phyloP scores from a whole-genome alignment of 2,329 filamentous ascomycete species.

The Aspergillaceae sp. region DNA sequence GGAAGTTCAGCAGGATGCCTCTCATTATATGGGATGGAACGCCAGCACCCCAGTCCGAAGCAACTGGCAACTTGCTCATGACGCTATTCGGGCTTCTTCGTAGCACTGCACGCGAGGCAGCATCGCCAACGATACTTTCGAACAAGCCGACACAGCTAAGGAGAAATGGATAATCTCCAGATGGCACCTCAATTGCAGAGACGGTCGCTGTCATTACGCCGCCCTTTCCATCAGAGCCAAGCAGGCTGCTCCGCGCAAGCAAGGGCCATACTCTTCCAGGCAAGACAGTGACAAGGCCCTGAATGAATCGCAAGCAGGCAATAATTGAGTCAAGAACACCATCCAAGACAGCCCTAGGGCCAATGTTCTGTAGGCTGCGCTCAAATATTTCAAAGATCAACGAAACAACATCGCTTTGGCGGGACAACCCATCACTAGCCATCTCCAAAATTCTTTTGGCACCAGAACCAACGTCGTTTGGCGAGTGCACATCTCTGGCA shows the following conservation, averaged over 20 bases:
- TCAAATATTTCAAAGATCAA: constrained; percentile 83
- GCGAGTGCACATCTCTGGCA: constrained; percentile 18
- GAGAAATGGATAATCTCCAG: constrained; percentile 69
- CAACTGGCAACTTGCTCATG: constrained; percentile 21
- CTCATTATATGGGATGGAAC: constrained; percentile 71
- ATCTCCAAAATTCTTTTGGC: constrained; percentile 41
- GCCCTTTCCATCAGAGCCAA: constrained; percentile 66
- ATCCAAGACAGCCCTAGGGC: constrained; percentile 53
- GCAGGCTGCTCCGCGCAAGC: constrained; percentile 68
- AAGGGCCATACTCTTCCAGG: constrained; percentile 87
- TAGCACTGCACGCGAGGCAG: constrained; percentile 48
- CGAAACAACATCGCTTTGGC: constrained; percentile 60
- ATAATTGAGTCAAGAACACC: constrained; percentile 60
- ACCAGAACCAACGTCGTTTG: constrained; percentile 27
- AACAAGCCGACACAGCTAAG: constrained; percentile 66
- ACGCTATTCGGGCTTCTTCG: constrained; percentile 29
- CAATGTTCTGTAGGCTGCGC: constrained; percentile 44
- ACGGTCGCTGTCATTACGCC: constrained; percentile 71
- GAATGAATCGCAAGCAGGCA: constrained; percentile 71
- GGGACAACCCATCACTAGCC: constrained; percentile 41
- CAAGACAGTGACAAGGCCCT: constrained; percentile 60
- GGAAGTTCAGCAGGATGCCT: constrained; percentile 62
- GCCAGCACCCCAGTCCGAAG: constrained; percentile 52
- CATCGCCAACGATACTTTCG: constrained; percentile 64
- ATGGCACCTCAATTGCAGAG: constrained; percentile 70